These are phyloP conservation scores for Parastagonospora avenae DNA, from an alignment of 2,329 filamentous ascomycete genomes.

Conservation along the genomic window DNA sequence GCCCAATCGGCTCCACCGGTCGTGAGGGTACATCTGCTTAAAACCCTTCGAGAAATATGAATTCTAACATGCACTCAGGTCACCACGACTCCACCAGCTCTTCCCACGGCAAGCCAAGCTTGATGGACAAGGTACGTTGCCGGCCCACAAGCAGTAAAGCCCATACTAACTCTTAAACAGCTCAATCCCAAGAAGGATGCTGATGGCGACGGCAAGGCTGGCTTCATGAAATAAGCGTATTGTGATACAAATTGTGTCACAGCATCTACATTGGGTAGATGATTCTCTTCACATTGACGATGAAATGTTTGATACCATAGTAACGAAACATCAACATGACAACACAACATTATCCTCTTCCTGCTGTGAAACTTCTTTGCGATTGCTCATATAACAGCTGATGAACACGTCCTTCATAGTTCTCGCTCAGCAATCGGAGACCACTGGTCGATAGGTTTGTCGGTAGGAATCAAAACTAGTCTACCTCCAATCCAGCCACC, in stretches of 20 bases:
- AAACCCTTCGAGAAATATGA: constrained; percentile 15
- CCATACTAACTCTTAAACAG: background rate
- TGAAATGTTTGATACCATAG: constrained; percentile 2
- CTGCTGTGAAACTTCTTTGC: background rate
- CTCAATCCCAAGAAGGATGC: constrained; percentile 61
- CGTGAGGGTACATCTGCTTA: constrained; percentile 8
- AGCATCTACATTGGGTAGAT: background rate
- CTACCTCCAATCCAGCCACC: constrained; percentile 43
- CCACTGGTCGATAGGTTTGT: constrained; percentile 46
- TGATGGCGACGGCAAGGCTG: constrained; percentile 60
- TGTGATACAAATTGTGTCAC: background rate
- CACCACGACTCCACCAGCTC: constrained; percentile 16
- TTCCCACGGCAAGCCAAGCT: constrained; percentile 49
- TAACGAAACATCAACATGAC: constrained; percentile 5
- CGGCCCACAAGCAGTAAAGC: too few relatives aligned
- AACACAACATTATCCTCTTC: background rate
- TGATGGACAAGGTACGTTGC: constrained; percentile 52
- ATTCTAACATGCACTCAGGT: constrained; percentile 18
- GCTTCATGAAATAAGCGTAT: constrained; percentile 55
- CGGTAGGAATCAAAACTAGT: constrained; percentile 49
- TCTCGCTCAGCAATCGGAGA: constrained; percentile 38
- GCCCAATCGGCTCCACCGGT: constrained; percentile 1
- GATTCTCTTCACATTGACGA: constrained; percentile 1
- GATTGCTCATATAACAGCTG: too few relatives aligned
- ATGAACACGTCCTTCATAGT: constrained; percentile 15